These are phyloP conservation scores for Cyanidium caldarium DNA, from an alignment of 23 red algal species.

Conservation along the genomic window DNA sequence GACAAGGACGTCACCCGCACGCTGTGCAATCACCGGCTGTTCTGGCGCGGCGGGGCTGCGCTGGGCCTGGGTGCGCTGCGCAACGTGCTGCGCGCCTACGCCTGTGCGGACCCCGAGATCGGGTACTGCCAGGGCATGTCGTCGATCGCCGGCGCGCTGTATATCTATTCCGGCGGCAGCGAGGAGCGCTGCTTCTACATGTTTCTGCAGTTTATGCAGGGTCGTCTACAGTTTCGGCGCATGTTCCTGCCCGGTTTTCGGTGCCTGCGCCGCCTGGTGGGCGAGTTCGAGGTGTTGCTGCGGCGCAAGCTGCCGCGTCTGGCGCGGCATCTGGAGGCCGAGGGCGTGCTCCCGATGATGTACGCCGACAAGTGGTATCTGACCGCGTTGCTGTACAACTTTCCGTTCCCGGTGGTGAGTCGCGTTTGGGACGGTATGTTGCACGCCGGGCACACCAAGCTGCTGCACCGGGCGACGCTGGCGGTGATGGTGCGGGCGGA, in stretches of 20 bases:
- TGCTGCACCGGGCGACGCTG: slow-evolving; percentile 57
- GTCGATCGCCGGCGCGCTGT: slow-evolving; percentile 55
- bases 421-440: slow-evolving; percentile 87
- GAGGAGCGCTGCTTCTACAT: slow-evolving; percentile 72
- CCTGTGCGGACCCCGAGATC: slow-evolving; percentile 53
- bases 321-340: slow-evolving; percentile 20
- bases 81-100: slow-evolving; percentile 67
- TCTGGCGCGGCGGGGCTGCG: slow-evolving; percentile 72
- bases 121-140: slow-evolving; percentile 98
- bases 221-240: slow-evolving; percentile 58
- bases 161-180: slow-evolving; percentile 45
- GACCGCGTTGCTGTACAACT: slow-evolving; percentile 75
- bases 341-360: slow-evolving; percentile 45
- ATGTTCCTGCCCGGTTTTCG: slow-evolving; percentile 70
- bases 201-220: slow-evolving; percentile 76
- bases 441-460: slow-evolving; percentile 38
- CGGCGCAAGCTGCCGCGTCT: slow-evolving; percentile 50
- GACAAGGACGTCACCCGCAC: slow-evolving; percentile 72
- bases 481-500: slow-evolving; percentile 58
- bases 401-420: slow-evolving; percentile 55
- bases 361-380: slow-evolving; percentile 78
- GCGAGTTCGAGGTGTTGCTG: slow-evolving; percentile 44
- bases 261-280: slow-evolving; percentile 47
- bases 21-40: slow-evolving; percentile 57
- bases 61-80: slow-evolving; percentile 66